These are phyloP conservation scores for Claviceps sp. DNA, from an alignment of 2,329 filamentous ascomycete species.

Conservation along the genomic window DNA sequence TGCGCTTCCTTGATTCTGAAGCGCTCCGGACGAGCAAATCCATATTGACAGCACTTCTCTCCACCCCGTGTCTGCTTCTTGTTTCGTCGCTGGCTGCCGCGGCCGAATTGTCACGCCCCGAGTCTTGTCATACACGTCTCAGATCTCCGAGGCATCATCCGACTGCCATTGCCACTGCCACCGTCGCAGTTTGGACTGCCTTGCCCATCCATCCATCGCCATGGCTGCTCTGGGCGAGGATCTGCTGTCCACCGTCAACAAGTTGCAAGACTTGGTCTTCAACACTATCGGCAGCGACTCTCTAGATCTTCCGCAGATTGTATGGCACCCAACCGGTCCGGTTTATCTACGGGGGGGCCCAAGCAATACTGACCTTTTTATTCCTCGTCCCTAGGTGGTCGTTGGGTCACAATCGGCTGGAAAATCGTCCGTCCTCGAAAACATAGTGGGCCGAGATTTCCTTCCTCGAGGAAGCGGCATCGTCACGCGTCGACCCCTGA, in stretches of 20 bases:
- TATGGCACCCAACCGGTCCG: conserved; percentile 31
- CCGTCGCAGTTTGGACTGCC: conserved; percentile 2
- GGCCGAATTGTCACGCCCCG: not conserved
- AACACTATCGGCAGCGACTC: conserved; percentile 99
- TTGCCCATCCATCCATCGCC: conserved; percentile 10
- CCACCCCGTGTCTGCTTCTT: conserved; percentile 1
- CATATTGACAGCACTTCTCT: conserved; percentile 5
- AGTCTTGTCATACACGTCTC: not conserved
- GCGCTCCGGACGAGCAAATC: conserved; percentile 2
- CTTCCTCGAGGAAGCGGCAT: conserved; percentile 92
- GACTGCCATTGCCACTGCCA: not conserved
- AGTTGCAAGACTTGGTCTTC: conserved; percentile 96
- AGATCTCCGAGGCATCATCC: not conserved
- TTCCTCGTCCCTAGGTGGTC: conserved; percentile 54
- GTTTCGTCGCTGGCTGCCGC: not conserved
- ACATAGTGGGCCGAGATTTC: conserved; percentile 96
- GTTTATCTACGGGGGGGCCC: conserved; percentile 3
- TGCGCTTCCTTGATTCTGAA: conserved; percentile 3
- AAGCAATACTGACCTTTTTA: conserved; percentile 8
- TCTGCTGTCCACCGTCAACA: conserved; percentile 89
- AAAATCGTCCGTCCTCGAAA: conserved; percentile 96
- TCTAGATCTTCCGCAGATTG: conserved; percentile 93
- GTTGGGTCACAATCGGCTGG: conserved; percentile 97
- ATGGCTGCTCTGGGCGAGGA: conserved; percentile 97
- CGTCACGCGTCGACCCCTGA: conserved; percentile 84